Evolutionary conservation across 2,329 filamentous ascomycete genomes (phyloP).

Genomic region (Curvularia eragrostidis): DNA sequence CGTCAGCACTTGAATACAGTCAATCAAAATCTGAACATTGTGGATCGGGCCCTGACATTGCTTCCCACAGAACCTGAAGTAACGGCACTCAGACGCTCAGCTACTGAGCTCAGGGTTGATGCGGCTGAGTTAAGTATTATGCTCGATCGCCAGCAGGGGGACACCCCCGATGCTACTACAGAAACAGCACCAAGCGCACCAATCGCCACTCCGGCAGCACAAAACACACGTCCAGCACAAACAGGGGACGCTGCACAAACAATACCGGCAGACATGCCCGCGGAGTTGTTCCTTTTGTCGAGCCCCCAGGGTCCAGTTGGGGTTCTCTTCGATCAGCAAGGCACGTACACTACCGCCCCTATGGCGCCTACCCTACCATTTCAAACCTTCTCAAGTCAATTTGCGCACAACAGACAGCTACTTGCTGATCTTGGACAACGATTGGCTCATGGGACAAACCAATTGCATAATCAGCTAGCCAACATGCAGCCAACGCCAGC

Average conservation of each 20-base stretch:
- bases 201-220: slow-evolving; percentile 7
- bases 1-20: slow-evolving; percentile 36
- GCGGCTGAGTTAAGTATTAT: slow-evolving; percentile 31
- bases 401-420: slow-evolving; percentile 43
- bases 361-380: slow-evolving; percentile 37
- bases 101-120: slow-evolving; percentile 36
- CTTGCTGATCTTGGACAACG: slow-evolving; percentile 42
- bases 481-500: slow-evolving; percentile 27
- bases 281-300: slow-evolving; percentile 46
- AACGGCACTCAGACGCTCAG: slow-evolving; percentile 37
- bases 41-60: slow-evolving; percentile 37
- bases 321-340: slow-evolving; percentile 45
- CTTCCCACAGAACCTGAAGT: slow-evolving; percentile 41
- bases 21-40: slow-evolving; percentile 32
- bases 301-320: slow-evolving; percentile 48
- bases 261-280: slow-evolving; percentile 26
- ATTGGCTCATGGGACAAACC: slow-evolving; percentile 29
- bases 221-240: slow-evolving; percentile 17
- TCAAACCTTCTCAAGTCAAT: slow-evolving; percentile 44
- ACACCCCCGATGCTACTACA: not conserved
- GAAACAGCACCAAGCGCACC: slow-evolving; percentile 8
- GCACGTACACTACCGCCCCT: slow-evolving; percentile 45
- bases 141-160: slow-evolving; percentile 26
- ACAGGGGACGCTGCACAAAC: slow-evolving; percentile 12
- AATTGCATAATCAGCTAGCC: slow-evolving; percentile 29